A percentile compares a stretch with the other conserved stretches of the same genome.
phyloP scores from a whole-genome alignment of 2,329 filamentous ascomycete species.

The Nemania abortiva region DNA sequence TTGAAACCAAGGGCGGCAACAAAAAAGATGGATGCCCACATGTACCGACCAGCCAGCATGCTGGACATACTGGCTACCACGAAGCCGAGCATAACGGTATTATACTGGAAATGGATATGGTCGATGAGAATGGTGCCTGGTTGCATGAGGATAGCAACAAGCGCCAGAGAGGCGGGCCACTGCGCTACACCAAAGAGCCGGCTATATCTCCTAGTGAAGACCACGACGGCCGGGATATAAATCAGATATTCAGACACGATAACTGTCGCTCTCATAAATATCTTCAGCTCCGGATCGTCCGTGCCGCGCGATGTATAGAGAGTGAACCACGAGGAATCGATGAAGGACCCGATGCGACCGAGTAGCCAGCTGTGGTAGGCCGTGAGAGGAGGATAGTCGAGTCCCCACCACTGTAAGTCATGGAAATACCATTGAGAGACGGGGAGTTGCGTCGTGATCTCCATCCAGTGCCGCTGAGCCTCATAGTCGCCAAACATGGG shows the following conservation, averaged over 20 bases:
- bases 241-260: conserved; percentile 90
- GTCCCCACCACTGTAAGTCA: conserved; percentile 95
- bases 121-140: conserved; percentile 91
- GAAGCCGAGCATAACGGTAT: conserved; percentile 97
- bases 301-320: conserved; percentile 84
- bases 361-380: conserved; percentile 98
- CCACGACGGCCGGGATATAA: conserved; percentile 85
- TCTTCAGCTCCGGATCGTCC: conserved; percentile 83
- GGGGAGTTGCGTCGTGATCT: conserved; percentile 89
- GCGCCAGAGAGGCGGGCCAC: conserved; percentile 86
- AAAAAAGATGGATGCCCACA: conserved; percentile 95
- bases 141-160: conserved; percentile 92
- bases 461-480: conserved; percentile 99
- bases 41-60: conserved; percentile 83
- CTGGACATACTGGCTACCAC: conserved; percentile 88
- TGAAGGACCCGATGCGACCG: conserved; percentile 82
- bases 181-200: conserved; percentile 79
- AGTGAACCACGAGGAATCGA: conserved; percentile 89
- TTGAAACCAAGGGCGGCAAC: conserved; percentile 96
- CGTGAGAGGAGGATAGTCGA: conserved; percentile 97
- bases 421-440: conserved; percentile 98
- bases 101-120: conserved; percentile 89
- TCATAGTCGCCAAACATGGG: conserved; percentile 98
- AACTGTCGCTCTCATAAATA: conserved; percentile 96
- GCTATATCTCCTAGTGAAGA: conserved; percentile 86